These are phyloP conservation scores for Talaromyces marneffei DNA, from an alignment of 2,329 filamentous ascomycete species.

Conservation along the genomic window DNA sequence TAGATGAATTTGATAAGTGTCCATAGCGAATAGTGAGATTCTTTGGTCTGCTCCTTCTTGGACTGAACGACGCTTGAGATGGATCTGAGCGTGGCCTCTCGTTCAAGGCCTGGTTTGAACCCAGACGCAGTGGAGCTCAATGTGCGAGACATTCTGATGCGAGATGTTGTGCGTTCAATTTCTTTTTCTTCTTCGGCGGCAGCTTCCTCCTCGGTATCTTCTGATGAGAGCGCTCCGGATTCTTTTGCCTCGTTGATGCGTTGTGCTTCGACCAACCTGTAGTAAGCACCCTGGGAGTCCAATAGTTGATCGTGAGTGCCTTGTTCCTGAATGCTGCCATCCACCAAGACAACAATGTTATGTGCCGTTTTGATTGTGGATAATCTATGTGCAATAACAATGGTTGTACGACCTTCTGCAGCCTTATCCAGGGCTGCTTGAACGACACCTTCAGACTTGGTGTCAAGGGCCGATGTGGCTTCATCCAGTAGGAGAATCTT, in stretches of 20 bases:
- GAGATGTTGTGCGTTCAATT: constrained; percentile 29
- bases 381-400: constrained; percentile 90
- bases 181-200: constrained; percentile 27
- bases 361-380: constrained; percentile 92
- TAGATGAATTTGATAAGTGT: constrained; percentile 72
- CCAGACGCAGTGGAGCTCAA: constrained; percentile 22
- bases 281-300: constrained; percentile 66
- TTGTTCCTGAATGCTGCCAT: constrained; percentile 84
- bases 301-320: constrained; percentile 80
- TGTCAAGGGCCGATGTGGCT: constrained; percentile 88
- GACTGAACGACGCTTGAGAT: constrained; percentile 66
- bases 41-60: constrained; percentile 46
- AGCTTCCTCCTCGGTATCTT: constrained; percentile 24
- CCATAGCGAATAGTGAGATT: constrained; percentile 59
- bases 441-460: constrained; percentile 88
- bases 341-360: constrained; percentile 89
- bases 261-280: constrained; percentile 80
- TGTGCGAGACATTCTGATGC: constrained; percentile 22
- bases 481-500: constrained; percentile 91
- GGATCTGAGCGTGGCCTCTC: constrained; percentile 48
- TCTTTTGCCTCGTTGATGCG: constrained; percentile 60
- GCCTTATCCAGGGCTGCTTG: constrained; percentile 88
- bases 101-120: constrained; percentile 24
- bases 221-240: constrained; percentile 25
- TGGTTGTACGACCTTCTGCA: constrained; percentile 80